These are phyloP conservation scores for Elaeis guineensis DNA, from an alignment of 176 grass and related monocot genomes.

Conservation along the genomic window DNA sequence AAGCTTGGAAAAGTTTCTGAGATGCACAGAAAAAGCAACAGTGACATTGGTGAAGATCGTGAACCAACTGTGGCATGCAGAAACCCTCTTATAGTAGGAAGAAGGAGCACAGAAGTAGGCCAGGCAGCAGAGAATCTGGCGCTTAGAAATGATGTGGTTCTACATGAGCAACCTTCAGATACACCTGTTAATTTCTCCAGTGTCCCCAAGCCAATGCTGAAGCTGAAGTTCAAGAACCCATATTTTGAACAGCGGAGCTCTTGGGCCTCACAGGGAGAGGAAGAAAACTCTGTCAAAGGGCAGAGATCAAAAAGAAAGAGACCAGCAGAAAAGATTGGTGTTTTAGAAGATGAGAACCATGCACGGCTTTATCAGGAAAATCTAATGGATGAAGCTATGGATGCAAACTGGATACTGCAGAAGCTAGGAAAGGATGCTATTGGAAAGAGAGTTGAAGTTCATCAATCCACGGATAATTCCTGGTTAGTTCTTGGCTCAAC, in stretches of 20 bases:
- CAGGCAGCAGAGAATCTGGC: constrained; percentile 36
- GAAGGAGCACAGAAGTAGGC: constrained; percentile 36
- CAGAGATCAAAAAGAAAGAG: constrained; percentile 93
- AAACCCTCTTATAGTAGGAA: constrained; percentile 28
- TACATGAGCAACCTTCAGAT: constrained; percentile 31
- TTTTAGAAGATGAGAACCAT: neutral
- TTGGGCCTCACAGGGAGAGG: constrained; percentile 53
- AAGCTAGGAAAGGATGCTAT: constrained; percentile 5
- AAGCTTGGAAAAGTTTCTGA: constrained; percentile 49
- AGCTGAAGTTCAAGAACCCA: constrained; percentile 96
- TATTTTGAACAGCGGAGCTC: constrained; percentile 71
- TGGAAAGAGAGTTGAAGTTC: constrained; percentile 11
- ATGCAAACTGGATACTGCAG: constrained; percentile 6
- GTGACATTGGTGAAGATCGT: constrained; percentile 33
- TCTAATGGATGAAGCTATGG: neutral
- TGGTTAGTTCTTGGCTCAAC: neutral
- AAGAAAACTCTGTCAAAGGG: constrained; percentile 73
- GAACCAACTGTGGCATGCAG: neutral
- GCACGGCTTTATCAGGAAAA: neutral
- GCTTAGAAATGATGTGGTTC: constrained; percentile 29
- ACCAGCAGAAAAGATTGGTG: neutral
- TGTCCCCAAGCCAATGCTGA: constrained; percentile 68
- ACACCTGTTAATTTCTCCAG: constrained; percentile 37
- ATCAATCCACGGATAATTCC: neutral
- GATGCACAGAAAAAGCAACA: constrained; percentile 32